Percentiles rank a stretch among this genome's conserved stretches.
Conservation (phyloP, 208 protist species). For the Crithidia acanthocephali region DNA sequence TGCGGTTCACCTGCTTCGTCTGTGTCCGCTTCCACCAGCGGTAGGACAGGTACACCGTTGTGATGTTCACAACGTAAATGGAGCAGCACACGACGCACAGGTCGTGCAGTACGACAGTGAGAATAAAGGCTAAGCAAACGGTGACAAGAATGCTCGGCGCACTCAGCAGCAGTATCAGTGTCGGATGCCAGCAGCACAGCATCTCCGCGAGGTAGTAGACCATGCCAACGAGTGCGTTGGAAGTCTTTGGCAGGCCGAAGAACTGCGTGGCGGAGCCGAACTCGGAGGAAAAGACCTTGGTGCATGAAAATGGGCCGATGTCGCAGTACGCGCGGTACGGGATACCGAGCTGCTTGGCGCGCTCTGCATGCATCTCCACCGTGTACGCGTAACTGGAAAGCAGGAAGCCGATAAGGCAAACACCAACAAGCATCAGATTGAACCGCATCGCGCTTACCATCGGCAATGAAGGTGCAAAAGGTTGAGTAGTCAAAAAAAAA, state of each 20-base stretch:
- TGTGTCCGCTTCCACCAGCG: constrained; percentile 36
- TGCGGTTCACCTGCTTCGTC: background rate
- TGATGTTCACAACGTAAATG: constrained; percentile 79
- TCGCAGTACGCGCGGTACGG: constrained; percentile 70
- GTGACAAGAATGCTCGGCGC: constrained; percentile 42
- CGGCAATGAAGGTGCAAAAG: no score
- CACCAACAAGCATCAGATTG: constrained; percentile 32
- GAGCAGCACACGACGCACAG: constrained; percentile 75
- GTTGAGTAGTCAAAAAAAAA: no score
- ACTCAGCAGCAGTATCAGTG: constrained; percentile 51
- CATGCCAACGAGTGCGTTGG: constrained; percentile 70
- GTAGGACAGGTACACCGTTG: constrained; percentile 42
- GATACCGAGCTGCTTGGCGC: constrained; percentile 42
- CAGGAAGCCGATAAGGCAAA: constrained; percentile 54
- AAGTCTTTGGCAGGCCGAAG: constrained; percentile 64
- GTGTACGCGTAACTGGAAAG: constrained; percentile 73
- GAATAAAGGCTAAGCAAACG: constrained; percentile 53
- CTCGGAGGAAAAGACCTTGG: constrained; percentile 72
- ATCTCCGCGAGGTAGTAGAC: constrained; percentile 63
- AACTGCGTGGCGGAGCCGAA: constrained; percentile 57
- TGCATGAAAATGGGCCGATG: constrained; percentile 77
- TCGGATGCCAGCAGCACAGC: constrained; percentile 35
- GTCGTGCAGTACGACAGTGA: constrained; percentile 59
- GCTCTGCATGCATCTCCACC: constrained; percentile 56
- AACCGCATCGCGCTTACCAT: constrained; percentile 8